Base-by-base conservation (phyloP, 129 eudicot genomes). In the Helichrysum umbraculigerum region DNA sequence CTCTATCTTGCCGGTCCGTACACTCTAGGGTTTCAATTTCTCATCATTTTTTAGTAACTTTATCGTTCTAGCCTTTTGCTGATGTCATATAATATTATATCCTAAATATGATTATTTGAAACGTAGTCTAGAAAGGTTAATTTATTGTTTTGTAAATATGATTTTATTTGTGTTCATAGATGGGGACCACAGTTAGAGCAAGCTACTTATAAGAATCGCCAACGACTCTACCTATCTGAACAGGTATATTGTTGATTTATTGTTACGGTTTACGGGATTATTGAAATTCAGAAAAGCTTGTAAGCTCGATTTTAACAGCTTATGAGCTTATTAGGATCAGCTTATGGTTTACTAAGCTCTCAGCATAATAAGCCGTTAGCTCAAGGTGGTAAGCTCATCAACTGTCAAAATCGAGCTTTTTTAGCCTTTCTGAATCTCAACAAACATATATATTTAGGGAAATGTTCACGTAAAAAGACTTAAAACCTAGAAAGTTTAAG, bases 141-240 rank as follows among this genome's bases (percentile, higher is more conserved):
- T 42, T 47, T 74, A 16, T 22, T 16, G 47, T 32, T 7, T 42
- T 62, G 7, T 30, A 39, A 25, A 63, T 41, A 29, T 63, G 50
- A 14, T 32, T 54, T 29, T 29, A 10, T 42, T 42, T 39, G 51
- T 65, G 47, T 70, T 21, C 32, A 57, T 73, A 92, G 96, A 76
- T 92, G 96, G 96, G 98, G 98, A 19, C 90, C 97, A 4, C 89
- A 86, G 75, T 68, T 88, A 17, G 98, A 91, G 83, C 90, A 87
- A 77, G 97, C 92, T 16, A 91, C 98, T 59, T 93, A 93, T 91
- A 93, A 93, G 87, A 93, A 86, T 59, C 96, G 97, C 20, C 97
- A 91, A 80, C 89, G 98, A 7, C 93, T 93, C 4, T 93, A 93
- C 83, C 93, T 93, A n/a, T 93, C 98, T 32, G 97, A 93, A 75